Evolutionary conservation across 148 eudicot species (phyloP), one percentile per base, ranked within the genome.

Genomic region (Chenopodium formosanum): DNA sequence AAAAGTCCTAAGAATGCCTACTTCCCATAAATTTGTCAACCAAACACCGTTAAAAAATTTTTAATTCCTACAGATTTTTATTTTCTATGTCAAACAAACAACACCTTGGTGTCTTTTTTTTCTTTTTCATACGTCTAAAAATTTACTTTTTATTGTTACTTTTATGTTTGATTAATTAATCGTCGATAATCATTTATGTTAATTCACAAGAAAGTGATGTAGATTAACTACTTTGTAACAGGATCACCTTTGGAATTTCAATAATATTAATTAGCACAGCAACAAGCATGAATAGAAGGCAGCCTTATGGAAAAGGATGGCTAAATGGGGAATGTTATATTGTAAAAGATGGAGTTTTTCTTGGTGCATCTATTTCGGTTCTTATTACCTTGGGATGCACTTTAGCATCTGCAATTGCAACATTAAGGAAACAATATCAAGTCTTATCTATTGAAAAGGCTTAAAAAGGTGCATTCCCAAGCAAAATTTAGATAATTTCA

Each of bases 221-320:
- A 17, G 62, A 17, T n/a, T 40, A 37, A 8, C 23, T 13, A 32
- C 47, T 0, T 44, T 47, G 25, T 78, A 27, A 80, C 94, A 94
- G 98, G 98, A 79, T 91, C 73, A 88, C 90, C 73, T 90, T 84
- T 80, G 87, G 84, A 19, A 68, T 88, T 7, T 84, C 83, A 8
- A 31, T 78, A 12, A 62, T 85, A 32, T 50, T 94, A 58, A 25
- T 87, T 47, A 71, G 84, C 44, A 83, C 83, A 70, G 90, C 90
- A 66, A 84, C 90, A 40, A 92, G 92, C 83, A 94, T 94, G 94
- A 94, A 85, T 84, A 84, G 31, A 83, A 86, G 78, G 58, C 98
- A 94, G 32, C 62, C 78, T 6, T 89, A 86, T 46, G 93, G 94
- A 34, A 84, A 91, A 83, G 98, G 96, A 53, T 94, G 98, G 98